phyloP scores from a whole-genome alignment of 2,329 filamentous ascomycete genomes.

The Annulohypoxylon truncatum region DNA sequence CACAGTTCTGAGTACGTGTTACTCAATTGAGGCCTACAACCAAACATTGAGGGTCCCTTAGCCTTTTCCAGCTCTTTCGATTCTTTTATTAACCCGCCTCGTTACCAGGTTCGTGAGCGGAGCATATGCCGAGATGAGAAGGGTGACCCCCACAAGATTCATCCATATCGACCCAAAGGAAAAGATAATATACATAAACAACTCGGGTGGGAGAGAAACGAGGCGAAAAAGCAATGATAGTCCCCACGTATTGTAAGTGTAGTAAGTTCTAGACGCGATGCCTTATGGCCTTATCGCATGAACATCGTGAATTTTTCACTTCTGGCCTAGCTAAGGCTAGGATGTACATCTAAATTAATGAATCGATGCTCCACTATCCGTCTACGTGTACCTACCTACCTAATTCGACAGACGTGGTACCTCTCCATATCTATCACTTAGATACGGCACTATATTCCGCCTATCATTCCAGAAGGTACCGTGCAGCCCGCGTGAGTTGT shows the following conservation, averaged over 20 bases:
- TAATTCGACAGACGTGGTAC: constrained; percentile 33
- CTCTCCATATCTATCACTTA: constrained; percentile 12
- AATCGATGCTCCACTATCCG: constrained; percentile 33
- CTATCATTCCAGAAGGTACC: constrained; percentile 10
- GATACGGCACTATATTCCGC: constrained; percentile 29
- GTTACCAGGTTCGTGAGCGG: constrained; percentile 25
- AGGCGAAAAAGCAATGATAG: constrained; percentile 15
- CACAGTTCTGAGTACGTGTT: constrained; percentile 5
- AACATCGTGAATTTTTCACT: constrained; percentile 1
- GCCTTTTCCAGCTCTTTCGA: constrained; percentile 13
- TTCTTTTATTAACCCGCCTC: constrained; percentile 15
- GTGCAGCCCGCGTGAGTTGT: not conserved
- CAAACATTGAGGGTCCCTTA: constrained; percentile 5
- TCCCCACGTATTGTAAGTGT: constrained; percentile 10
- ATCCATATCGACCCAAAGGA: constrained; percentile 21
- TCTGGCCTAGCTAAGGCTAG: constrained; percentile 2
- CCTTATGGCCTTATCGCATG: not conserved
- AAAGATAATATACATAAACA: constrained; percentile 20
- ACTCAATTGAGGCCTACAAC: constrained; percentile 17
- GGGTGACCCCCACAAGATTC: constrained; percentile 33
- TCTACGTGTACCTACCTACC: constrained; percentile 37
- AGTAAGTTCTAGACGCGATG: constrained; percentile 29
- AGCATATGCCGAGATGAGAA: constrained; percentile 39
- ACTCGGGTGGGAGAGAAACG: constrained; percentile 19
- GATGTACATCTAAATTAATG: constrained; percentile 28